Conservation (phyloP, 2,329 filamentous ascomycete species). For the Epichloe elymi region DNA sequence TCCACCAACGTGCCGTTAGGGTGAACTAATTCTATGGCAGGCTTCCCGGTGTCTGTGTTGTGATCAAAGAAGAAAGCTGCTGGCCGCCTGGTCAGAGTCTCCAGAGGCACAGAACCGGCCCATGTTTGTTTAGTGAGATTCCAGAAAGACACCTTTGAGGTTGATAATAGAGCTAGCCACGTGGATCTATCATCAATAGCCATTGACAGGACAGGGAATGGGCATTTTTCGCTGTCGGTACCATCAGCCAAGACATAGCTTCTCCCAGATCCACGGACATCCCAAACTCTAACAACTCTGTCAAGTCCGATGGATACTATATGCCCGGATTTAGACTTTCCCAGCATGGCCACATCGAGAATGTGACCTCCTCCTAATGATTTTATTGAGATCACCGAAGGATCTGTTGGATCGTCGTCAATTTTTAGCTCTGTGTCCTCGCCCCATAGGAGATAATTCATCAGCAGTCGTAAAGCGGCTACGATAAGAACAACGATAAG, state of each 20-base stretch:
- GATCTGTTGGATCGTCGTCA: conserved; percentile 31
- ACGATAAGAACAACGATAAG: conserved; percentile 49
- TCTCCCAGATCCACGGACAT: conserved; percentile 32
- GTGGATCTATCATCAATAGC: conserved; percentile 51
- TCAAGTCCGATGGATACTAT: conserved; percentile 61
- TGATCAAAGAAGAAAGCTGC: conserved; percentile 51
- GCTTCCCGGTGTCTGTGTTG: conserved; percentile 21
- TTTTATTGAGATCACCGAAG: conserved; percentile 42
- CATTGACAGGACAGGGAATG: conserved; percentile 48
- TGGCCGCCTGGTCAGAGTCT: conserved; percentile 38
- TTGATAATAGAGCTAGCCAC: conserved; percentile 54
- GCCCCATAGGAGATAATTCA: conserved; percentile 62
- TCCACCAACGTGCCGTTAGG: conserved; percentile 52
- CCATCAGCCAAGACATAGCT: conserved; percentile 30
- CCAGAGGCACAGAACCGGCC: conserved; percentile 39
- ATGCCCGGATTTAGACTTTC: conserved; percentile 48
- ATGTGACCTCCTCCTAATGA: conserved; percentile 50
- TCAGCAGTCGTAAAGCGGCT: conserved; percentile 53
- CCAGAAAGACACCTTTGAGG: conserved; percentile 44
- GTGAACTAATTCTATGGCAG: conserved; percentile 46
- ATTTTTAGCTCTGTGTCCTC: conserved; percentile 34
- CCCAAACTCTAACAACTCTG: conserved; percentile 53
- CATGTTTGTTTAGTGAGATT: conserved; percentile 43
- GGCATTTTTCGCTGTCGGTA: conserved; percentile 26
- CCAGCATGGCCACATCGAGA: conserved; percentile 55